A percentile compares a stretch with the other conserved stretches of the same genome.
These are phyloP conservation scores for Bipolaris oryzae DNA, from an alignment of 2,329 filamentous ascomycete genomes.

Conservation along the genomic window DNA sequence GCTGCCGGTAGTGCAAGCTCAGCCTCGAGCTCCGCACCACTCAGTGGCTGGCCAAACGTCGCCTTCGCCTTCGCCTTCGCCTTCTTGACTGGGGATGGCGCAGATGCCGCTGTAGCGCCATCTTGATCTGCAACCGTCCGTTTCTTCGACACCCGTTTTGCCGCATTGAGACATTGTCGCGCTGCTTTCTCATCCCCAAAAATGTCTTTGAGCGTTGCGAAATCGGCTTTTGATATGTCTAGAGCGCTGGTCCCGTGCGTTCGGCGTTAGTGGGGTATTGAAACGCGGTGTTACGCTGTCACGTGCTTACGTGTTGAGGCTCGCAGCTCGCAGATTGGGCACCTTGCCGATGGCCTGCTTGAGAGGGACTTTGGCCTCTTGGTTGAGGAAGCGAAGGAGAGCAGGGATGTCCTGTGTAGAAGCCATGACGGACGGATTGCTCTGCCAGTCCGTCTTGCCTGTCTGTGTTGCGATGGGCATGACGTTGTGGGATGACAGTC, in stretches of 20 bases:
- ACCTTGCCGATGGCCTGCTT: conserved; percentile 61
- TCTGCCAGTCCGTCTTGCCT: neutral
- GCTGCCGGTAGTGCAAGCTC: conserved; percentile 65
- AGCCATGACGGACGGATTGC: conserved; percentile 31
- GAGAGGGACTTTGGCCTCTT: conserved; percentile 63
- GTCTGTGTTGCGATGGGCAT: neutral
- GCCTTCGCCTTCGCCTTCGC: conserved; percentile 34
- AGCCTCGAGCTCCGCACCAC: conserved; percentile 65
- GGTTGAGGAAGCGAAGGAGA: conserved; percentile 63
- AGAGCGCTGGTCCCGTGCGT: conserved; percentile 45
- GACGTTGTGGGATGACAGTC: conserved; percentile 5
- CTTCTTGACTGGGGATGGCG: conserved; percentile 42
- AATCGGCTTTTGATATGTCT: conserved; percentile 56
- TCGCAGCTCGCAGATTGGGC: conserved; percentile 59
- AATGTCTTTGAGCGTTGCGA: conserved; percentile 51
- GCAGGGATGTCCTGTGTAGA: conserved; percentile 50
- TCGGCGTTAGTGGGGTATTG: conserved; percentile 10
- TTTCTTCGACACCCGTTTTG: conserved; percentile 63
- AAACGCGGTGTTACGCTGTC: conserved; percentile 27
- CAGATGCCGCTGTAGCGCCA: neutral
- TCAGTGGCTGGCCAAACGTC: conserved; percentile 37
- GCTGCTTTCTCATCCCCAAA: conserved; percentile 61
- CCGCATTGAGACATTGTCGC: conserved; percentile 63
- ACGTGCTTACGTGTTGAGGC: conserved; percentile 58
- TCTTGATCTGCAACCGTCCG: conserved; percentile 50